phyloP scores from a whole-genome alignment of 192 early-diverging fungal genomes.

The Linderina pennispora region DNA sequence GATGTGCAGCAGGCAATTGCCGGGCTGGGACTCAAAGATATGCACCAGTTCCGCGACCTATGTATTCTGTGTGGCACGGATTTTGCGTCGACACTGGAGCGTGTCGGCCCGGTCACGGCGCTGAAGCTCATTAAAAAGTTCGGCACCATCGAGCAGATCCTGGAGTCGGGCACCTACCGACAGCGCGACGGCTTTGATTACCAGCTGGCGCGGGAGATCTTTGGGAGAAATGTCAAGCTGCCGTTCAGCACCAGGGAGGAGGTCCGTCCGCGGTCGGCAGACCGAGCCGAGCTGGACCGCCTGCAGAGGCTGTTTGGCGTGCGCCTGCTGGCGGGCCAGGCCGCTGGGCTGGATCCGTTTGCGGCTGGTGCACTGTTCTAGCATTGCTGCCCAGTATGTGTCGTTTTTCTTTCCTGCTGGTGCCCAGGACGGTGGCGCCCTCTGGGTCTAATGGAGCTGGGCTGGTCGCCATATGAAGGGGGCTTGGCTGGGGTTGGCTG shows the following conservation, averaged over 20 bases:
- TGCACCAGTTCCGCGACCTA: slow-evolving; percentile 56
- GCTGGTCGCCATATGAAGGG: too few relatives aligned
- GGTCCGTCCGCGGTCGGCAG: slow-evolving; percentile 2
- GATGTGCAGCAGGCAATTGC: slow-evolving; percentile 42
- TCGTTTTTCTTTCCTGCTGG: background rate
- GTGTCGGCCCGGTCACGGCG: slow-evolving; percentile 62
- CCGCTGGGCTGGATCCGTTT: slow-evolving; percentile 26
- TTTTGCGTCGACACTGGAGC: slow-evolving; percentile 56
- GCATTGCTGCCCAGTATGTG: background rate
- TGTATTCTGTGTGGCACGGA: slow-evolving; percentile 77
- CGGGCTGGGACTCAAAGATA: slow-evolving; percentile 48
- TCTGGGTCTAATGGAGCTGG: too few relatives aligned
- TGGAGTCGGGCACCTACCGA: slow-evolving; percentile 22
- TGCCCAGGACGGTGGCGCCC: too few relatives aligned
- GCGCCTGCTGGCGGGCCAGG: too few relatives aligned
- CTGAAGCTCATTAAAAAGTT: slow-evolving; percentile 49
- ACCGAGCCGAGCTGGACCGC: too few relatives aligned
- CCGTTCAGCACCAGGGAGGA: slow-evolving; percentile 13
- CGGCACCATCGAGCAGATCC: slow-evolving; percentile 59
- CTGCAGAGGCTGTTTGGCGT: too few relatives aligned
- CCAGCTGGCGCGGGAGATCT: slow-evolving; percentile 34
- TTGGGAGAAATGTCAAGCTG: slow-evolving; percentile 6
- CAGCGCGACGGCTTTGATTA: slow-evolving; percentile 37
- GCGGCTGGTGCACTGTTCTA: slow-evolving; percentile 3
- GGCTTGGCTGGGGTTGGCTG: too few relatives aligned